Evolutionary conservation across 1,284 basidiomycete genomes (phyloP), one percentile per base, ranked within the genome.

Genomic region (Boletus nobilissimus): DNA sequence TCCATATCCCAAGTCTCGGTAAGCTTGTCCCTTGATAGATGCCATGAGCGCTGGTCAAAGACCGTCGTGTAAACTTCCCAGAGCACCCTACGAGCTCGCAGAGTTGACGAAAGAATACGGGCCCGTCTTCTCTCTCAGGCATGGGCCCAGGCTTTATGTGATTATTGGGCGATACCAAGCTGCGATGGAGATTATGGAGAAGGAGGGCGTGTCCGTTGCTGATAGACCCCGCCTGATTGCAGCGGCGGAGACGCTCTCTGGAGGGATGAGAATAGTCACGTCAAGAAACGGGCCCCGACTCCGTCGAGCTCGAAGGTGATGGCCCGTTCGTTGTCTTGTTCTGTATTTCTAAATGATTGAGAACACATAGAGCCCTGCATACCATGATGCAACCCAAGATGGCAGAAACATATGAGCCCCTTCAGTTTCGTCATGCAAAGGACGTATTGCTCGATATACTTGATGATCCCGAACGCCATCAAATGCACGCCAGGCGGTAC

Each of bases 361-460:
- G n/a, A 36, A 11, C 34, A n/a, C 22, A 32, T 36, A 91, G 89
- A 75, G 91, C 90, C 1, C 85, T 93, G 7, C 92, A 93, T 77
- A 86, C 88, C 0, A 89, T 91, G 65, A 84, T 93, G 9, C 90
- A 92, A 76, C 88, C 89, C 6, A 89, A 88, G 73, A 83, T 86
- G 1, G 87, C 91, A 2, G 82, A 84, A 10, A 86, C 84, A 7
- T 92, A 93, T 76, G 87, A 88, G 19, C 87, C 89, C 0, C 84
- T 90, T 2, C 87, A 93, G 69, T 85, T 87, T 79, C 81, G 80
- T 19, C 88, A 88, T 39, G 91, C 92, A 7, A 87, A 87, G 65
- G 86, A 88, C 68, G 86, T 91, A 43, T 84, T 93, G 24, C 80
- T 91, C 6, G 91, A 93, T 78, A 87, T 93, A 43, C 80, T 93